Base-by-base conservation (phyloP, 1,139 yeast genomes). In the Suhomyces choctaworum region DNA sequence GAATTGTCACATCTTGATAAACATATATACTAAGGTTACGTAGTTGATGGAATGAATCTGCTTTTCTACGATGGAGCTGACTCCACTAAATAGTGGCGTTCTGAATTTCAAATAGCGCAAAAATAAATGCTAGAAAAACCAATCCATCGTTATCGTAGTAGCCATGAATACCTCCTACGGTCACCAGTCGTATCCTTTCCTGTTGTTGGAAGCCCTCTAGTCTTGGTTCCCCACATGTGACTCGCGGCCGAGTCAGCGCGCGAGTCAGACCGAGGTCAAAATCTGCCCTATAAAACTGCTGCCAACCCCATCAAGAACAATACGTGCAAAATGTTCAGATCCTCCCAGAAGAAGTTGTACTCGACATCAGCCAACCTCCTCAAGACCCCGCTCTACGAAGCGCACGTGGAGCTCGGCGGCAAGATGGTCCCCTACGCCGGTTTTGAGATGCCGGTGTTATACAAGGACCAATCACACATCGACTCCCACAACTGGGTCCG, bases 391-490 rank as follows among this genome's bases (percentile, higher is more conserved):
- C 72, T 92, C 32, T 78, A 83, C 56, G 89, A 83, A 44, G 73
- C 89, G 25, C 97, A 92, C 57, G 66, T 83, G 23, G 76, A 77
- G 41, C 68, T 80, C 32, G 92, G 90, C 5, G 98, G 90, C 10
- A 89, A 86, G 43, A 82, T 92, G 83, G 97, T 89, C 3, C 95
- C 92, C 27, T 92, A 87, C 62, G 97, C 97, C 17, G 97, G 97
- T 12, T 92, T 77, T 56, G 78, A 82, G 34, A 90, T 92, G 97
- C 98, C 98, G 2, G 90, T 92, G 9, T 64, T 88, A 31, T 92
- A 90, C 67, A 75, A 78, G 48, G 80, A 73, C 14, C 96, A 87
- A 61, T 64, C 88, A 4, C 97, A 90, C 60, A 80, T 88, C 31
- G 95, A 89, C 43, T 89, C 97, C 1, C 98, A 92, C 65, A 76